Evolutionary conservation across 331 rosid genomes (phyloP).

Genomic region (Dryas integrifolia): DNA sequence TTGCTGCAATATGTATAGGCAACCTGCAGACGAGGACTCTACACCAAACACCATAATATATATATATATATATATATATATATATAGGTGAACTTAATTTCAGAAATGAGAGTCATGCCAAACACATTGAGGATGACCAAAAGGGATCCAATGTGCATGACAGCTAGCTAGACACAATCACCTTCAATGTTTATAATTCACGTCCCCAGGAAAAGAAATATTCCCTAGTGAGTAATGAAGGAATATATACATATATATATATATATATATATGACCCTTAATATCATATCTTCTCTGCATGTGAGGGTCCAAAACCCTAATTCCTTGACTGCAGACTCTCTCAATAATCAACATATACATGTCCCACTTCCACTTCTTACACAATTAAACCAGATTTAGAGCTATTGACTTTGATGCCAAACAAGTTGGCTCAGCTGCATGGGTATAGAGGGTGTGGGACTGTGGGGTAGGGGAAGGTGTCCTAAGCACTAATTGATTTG

Average conservation of each 20-base stretch:
- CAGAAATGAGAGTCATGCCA: conserved; percentile 20
- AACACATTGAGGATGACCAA: conserved; percentile 21
- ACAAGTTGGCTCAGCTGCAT: conserved; percentile 23
- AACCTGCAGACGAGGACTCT: conserved; percentile 21
- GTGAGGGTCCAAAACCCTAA: conserved; percentile 42
- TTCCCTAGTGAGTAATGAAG: not conserved
- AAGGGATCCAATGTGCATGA: conserved; percentile 40
- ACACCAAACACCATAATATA: conserved; percentile 19
- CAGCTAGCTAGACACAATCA: conserved; percentile 9
- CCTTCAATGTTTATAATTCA: conserved; percentile 11
- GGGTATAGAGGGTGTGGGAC: conserved; percentile 15
- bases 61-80: not conserved
- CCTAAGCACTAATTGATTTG: conserved; percentile 39
- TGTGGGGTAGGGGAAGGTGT: conserved; percentile 30
- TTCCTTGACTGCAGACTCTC: conserved; percentile 18
- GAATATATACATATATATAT: not conserved
- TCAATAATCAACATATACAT: not conserved
- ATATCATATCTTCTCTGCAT: conserved; percentile 8
- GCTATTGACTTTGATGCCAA: conserved; percentile 29
- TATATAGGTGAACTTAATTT: not conserved
- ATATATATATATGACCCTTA: not conserved
- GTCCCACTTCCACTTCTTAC: conserved; percentile 31
- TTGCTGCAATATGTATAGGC: not conserved
- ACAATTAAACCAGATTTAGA: conserved; percentile 32
- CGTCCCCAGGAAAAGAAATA: not conserved